phyloP scores from a whole-genome alignment of 495 filamentous ascomycete species.

The Aspergillus hancockii region DNA sequence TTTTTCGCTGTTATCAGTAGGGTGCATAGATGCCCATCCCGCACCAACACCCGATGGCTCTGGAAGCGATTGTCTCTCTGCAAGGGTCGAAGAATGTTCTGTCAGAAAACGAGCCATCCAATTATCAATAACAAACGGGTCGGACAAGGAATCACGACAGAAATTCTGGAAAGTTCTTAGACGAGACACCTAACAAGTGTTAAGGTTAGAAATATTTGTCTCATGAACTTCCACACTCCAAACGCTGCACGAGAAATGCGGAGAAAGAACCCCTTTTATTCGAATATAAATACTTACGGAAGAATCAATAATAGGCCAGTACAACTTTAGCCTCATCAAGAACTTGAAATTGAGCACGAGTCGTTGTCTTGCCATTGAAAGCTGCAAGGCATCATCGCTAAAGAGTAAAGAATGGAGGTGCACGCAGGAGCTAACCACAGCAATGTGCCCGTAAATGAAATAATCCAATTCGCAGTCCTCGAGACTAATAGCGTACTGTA shows the following conservation, averaged over 20 bases:
- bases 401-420: conserved; percentile 27
- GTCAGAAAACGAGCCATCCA: conserved; percentile 33
- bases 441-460: conserved; percentile 28
- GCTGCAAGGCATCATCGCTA: conserved; percentile 18
- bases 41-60: not conserved
- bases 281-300: conserved; percentile 11
- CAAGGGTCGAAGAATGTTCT: conserved; percentile 22
- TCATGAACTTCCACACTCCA: not conserved
- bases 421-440: conserved; percentile 28
- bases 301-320: conserved; percentile 24
- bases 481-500: conserved; percentile 15
- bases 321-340: conserved; percentile 24
- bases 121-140: conserved; percentile 27
- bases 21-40: not conserved
- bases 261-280: not conserved
- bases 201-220: conserved; percentile 1
- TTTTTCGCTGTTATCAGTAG: not conserved
- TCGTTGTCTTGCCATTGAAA: conserved; percentile 17
- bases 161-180: conserved; percentile 24
- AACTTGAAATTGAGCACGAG: conserved; percentile 27
- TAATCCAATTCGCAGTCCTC: conserved; percentile 25
- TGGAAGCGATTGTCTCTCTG: conserved; percentile 10
- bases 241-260: no score
- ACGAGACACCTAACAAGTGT: conserved; percentile 12
- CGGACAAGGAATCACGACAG: conserved; percentile 22